A percentile compares a stretch with the other conserved stretches of the same genome.
These are phyloP conservation scores for Cladosporium sp. DNA, from an alignment of 2,329 filamentous ascomycete genomes.

Conservation along the genomic window DNA sequence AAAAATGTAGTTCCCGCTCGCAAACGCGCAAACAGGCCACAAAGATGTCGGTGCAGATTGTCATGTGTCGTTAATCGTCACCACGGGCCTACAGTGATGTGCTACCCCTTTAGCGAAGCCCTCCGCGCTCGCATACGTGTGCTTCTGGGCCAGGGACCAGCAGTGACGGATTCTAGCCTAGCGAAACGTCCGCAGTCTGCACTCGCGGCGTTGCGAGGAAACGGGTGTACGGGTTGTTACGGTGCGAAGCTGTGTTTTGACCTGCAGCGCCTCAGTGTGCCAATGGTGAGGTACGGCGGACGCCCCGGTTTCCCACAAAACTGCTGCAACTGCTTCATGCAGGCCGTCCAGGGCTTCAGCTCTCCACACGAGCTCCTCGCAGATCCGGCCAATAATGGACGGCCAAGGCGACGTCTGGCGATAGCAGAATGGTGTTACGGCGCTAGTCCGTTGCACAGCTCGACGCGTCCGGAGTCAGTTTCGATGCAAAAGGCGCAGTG, in stretches of 20 bases:
- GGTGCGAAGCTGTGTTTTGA: conserved; percentile 1
- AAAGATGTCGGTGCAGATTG: conserved; percentile 9
- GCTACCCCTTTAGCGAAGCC: neutral
- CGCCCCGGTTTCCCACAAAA: conserved; percentile 11
- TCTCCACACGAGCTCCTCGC: conserved; percentile 12
- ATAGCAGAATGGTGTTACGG: conserved; percentile 15
- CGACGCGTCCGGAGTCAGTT: conserved; percentile 9
- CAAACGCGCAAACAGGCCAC: conserved; percentile 6
- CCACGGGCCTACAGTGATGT: conserved; percentile 13
- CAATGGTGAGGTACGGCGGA: conserved; percentile 6
- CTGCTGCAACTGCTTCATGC: conserved; percentile 9
- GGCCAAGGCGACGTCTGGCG: conserved; percentile 2
- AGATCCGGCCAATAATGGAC: conserved; percentile 13
- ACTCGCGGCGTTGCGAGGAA: neutral
- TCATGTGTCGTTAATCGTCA: conserved; percentile 9
- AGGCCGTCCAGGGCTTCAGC: conserved; percentile 5
- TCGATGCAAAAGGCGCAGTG: conserved; percentile 15
- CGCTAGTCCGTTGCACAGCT: conserved; percentile 18
- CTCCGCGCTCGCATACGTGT: conserved; percentile 8
- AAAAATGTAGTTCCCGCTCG: conserved; percentile 15
- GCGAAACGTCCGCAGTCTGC: conserved; percentile 8
- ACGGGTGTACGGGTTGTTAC: conserved; percentile 8
- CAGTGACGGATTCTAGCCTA: neutral
- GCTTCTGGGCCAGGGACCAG: neutral
- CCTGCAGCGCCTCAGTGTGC: neutral